Conservation (phyloP, 2,329 filamentous ascomycete species). For the Fusarium mangiferae region DNA sequence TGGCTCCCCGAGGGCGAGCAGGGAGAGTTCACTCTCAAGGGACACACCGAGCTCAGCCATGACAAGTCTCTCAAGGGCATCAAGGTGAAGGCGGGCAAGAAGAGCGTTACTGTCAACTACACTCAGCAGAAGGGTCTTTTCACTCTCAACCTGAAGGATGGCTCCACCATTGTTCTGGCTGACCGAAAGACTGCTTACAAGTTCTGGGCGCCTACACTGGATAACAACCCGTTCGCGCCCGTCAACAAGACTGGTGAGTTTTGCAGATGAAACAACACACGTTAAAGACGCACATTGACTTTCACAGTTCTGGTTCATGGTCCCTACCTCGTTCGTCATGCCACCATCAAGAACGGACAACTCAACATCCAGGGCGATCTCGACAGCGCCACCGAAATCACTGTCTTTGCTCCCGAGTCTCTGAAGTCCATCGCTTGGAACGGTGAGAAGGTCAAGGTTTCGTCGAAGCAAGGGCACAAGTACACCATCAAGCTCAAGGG, state of each 20-base stretch:
- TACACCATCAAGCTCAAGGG: slow-evolving; percentile 45
- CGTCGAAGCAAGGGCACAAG: slow-evolving; percentile 42
- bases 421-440: slow-evolving; percentile 63
- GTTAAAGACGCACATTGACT: background rate
- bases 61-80: slow-evolving; percentile 51
- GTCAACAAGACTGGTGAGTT: slow-evolving; percentile 57
- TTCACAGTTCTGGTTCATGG: slow-evolving; percentile 60
- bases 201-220: slow-evolving; percentile 65
- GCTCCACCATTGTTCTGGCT: slow-evolving; percentile 61
- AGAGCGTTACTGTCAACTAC: slow-evolving; percentile 57
- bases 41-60: slow-evolving; percentile 27
- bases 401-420: slow-evolving; percentile 59
- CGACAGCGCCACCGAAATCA: slow-evolving; percentile 53
- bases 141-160: slow-evolving; percentile 58
- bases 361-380: slow-evolving; percentile 59
- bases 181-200: slow-evolving; percentile 65
- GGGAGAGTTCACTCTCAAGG: slow-evolving; percentile 63
- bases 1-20: slow-evolving; percentile 65
- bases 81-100: slow-evolving; percentile 53
- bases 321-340: slow-evolving; percentile 62
- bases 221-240: slow-evolving; percentile 56
- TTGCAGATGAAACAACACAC: rapidly evolving
- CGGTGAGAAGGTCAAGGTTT: slow-evolving; percentile 48
- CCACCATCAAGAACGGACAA: slow-evolving; percentile 49
- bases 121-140: slow-evolving; percentile 60